These are phyloP conservation scores for Boletus patriciae DNA, from an alignment of 768 basidiomycete species.

Conservation along the genomic window DNA sequence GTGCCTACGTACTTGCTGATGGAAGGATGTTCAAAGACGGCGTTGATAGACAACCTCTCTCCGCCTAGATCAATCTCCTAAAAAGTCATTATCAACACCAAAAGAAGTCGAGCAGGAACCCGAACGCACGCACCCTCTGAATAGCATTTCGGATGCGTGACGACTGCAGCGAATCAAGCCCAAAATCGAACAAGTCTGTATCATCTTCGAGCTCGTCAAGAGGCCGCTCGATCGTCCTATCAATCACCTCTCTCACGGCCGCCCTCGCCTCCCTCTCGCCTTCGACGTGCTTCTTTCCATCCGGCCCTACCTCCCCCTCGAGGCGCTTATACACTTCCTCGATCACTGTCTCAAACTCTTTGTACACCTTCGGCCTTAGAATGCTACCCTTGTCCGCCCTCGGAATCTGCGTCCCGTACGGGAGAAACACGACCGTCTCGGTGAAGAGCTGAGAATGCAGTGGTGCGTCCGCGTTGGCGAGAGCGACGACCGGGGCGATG, in stretches of 20 bases:
- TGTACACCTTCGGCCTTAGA: conserved; percentile 50
- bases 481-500: conserved; percentile 44
- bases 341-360: conserved; percentile 48
- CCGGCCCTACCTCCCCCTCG: conserved; percentile 38
- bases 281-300: conserved; percentile 14
- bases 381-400: conserved; percentile 53
- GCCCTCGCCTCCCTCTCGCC: conserved; percentile 12
- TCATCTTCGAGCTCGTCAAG: conserved; percentile 21
- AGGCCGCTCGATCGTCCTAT: conserved; percentile 22
- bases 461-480: conserved; percentile 53
- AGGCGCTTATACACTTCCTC: conserved; percentile 41
- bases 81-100: background rate
- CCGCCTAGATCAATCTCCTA: conserved; percentile 20
- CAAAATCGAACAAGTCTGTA: conserved; percentile 48
- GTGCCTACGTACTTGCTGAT: conserved; percentile 34
- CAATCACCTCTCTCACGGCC: conserved; percentile 17
- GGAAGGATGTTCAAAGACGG: conserved; percentile 53
- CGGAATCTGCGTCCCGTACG: conserved; percentile 48
- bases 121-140: conserved; percentile 37
- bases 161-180: conserved; percentile 55
- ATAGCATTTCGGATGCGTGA: conserved; percentile 50
- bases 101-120: conserved; percentile 23
- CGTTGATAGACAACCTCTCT: conserved; percentile 27
- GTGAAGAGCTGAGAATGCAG: conserved; percentile 51
- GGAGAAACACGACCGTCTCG: conserved; percentile 52